These are phyloP conservation scores for Platismatia glauca DNA, from an alignment of 495 filamentous ascomycete species.

Conservation along the genomic window DNA sequence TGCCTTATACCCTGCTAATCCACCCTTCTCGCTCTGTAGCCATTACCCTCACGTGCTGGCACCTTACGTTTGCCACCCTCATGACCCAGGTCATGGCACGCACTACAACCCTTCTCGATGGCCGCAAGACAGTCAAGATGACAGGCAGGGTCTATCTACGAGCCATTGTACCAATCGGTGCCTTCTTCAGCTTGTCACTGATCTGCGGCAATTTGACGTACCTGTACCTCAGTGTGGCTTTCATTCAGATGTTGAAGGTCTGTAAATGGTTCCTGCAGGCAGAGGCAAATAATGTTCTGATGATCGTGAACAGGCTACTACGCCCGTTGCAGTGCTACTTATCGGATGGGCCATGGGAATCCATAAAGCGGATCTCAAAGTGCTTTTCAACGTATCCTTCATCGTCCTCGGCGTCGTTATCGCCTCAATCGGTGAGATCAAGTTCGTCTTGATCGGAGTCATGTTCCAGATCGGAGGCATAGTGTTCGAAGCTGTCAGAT, in stretches of 20 bases:
- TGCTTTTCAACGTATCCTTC: slow-evolving; percentile 58
- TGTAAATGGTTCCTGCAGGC: slow-evolving; percentile 1
- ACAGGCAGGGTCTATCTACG: slow-evolving; percentile 56
- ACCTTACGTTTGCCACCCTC: slow-evolving; percentile 62
- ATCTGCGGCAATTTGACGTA: slow-evolving; percentile 69
- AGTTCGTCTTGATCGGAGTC: slow-evolving; percentile 60
- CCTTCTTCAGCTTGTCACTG: slow-evolving; percentile 62
- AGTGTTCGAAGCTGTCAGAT: slow-evolving; percentile 63
- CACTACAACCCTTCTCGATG: slow-evolving; percentile 58
- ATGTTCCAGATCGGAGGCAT: slow-evolving; percentile 62
- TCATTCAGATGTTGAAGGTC: slow-evolving; percentile 80
- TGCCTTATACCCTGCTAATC: background rate
- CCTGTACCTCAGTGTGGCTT: slow-evolving; percentile 65
- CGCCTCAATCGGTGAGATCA: slow-evolving; percentile 67
- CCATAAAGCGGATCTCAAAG: slow-evolving; percentile 48
- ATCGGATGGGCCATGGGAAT: slow-evolving; percentile 57
- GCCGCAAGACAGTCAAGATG: slow-evolving; percentile 60
- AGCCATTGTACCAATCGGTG: slow-evolving; percentile 65
- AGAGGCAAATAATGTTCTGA: background rate
- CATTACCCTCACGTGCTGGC: slow-evolving; percentile 68
- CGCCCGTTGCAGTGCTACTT: slow-evolving; percentile 59
- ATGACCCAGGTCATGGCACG: slow-evolving; percentile 65
- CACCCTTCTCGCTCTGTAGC: slow-evolving; percentile 27
- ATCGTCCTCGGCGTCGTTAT: slow-evolving; percentile 68
- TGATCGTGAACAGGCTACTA: slow-evolving; percentile 42